Evolutionary conservation across 441 rosid genomes (phyloP).

Genomic region (Pelargonium myrrhifolium): DNA sequence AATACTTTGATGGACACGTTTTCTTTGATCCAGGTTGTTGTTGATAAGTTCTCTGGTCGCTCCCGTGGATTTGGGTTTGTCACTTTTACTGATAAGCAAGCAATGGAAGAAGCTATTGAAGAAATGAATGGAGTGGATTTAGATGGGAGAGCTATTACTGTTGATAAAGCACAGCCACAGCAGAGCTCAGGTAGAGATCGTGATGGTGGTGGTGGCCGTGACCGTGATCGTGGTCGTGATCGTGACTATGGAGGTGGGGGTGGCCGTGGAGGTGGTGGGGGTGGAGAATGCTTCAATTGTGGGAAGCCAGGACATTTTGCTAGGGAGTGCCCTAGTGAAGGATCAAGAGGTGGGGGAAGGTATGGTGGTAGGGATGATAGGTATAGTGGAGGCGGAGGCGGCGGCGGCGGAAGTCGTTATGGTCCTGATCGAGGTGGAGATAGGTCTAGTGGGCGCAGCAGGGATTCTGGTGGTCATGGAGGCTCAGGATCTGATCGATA

Average conservation of each 20-base stretch:
- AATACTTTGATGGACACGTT: neutral
- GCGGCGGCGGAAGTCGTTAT: neutral
- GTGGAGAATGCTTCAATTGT: constrained; percentile 4
- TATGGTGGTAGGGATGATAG: constrained; percentile 6
- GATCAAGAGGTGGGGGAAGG: constrained; percentile 3
- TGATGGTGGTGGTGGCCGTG: constrained; percentile 26
- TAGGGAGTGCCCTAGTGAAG: constrained; percentile 6
- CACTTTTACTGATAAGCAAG: constrained; percentile 70
- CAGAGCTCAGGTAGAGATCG: constrained; percentile 71
- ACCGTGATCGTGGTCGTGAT: neutral
- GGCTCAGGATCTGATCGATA: constrained; percentile 3
- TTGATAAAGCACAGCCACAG: constrained; percentile 88
- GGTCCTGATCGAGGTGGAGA: constrained; percentile 3
- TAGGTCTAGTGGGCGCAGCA: neutral
- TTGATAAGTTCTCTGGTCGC: constrained; percentile 84
- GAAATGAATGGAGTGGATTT: constrained; percentile 89
- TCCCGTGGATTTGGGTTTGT: constrained; percentile 98
- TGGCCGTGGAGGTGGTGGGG: neutral
- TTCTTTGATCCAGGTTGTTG: constrained; percentile 51
- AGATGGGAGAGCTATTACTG: constrained; percentile 84
- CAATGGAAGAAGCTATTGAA: constrained; percentile 89
- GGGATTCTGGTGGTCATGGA: neutral
- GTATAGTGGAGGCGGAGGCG: neutral
- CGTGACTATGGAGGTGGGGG: constrained; percentile 15
- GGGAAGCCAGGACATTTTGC: constrained; percentile 6